phyloP scores from a whole-genome alignment of 73 alveolate genomes.

The Stentor coeruleus region DNA sequence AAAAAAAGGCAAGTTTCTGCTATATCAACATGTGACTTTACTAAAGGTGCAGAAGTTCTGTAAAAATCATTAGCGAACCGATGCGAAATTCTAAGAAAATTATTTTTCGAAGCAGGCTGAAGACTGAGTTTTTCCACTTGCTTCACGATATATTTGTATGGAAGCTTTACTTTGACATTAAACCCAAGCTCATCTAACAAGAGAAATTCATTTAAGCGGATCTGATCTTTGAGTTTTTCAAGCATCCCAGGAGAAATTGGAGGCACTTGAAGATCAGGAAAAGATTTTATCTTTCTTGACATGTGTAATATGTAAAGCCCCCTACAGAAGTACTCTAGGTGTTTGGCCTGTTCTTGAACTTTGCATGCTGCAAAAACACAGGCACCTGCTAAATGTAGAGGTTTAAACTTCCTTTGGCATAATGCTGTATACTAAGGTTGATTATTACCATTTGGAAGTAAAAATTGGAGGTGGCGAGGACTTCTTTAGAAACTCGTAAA shows the following conservation, averaged over 20 bases:
- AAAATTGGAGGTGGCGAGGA: background rate
- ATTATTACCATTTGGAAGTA: conserved; percentile 11
- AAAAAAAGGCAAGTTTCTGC: conserved; percentile 12
- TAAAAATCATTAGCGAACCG: background rate
- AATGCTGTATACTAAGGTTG: background rate
- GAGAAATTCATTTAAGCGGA: background rate
- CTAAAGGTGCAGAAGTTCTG: background rate
- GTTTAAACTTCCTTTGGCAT: background rate
- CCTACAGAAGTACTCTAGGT: background rate
- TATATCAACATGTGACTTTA: background rate
- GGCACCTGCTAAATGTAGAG: background rate
- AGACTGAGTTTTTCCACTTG: background rate
- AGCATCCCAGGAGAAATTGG: conserved; percentile 3
- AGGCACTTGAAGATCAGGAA: conserved; percentile 17
- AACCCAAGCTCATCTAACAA: conserved; percentile 4
- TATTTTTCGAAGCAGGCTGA: background rate
- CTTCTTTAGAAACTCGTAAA: background rate
- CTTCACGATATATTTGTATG: background rate
- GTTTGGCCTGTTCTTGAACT: conserved; percentile 26
- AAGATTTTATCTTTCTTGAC: background rate
- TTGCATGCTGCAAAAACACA: conserved; percentile 11
- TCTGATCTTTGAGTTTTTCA: background rate
- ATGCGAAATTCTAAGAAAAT: background rate
- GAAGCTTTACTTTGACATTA: background rate
- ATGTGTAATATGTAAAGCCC: background rate